A percentile compares a stretch with the other conserved stretches of the same genome.
phyloP scores from a whole-genome alignment of 305 asterid genomes.

The Fraxinus sp. region DNA sequence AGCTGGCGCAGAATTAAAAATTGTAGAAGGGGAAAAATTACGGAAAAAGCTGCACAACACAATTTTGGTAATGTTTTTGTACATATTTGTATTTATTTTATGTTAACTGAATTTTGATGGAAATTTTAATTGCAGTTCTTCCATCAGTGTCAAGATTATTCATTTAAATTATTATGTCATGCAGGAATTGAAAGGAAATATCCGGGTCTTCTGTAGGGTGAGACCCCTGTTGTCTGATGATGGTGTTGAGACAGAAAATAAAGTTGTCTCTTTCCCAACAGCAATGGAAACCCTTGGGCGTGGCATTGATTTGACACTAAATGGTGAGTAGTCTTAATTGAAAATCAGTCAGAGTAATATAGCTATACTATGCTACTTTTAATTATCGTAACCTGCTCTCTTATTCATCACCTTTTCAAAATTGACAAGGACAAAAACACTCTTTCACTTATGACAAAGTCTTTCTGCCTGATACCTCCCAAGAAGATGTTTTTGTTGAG shows the following conservation, averaged over 20 bases:
- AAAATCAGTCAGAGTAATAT: constrained; percentile 5
- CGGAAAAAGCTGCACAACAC: constrained; percentile 89
- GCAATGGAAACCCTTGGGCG: constrained; percentile 73
- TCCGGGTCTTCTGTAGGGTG: constrained; percentile 92
- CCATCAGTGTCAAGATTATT: neutral
- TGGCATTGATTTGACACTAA: constrained; percentile 76
- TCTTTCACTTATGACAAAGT: constrained; percentile 92
- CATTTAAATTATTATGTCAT: constrained; percentile 22
- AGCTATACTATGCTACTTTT: neutral
- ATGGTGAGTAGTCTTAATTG: constrained; percentile 45
- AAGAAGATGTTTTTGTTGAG: constrained; percentile 87
- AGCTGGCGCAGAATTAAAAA: constrained; percentile 69
- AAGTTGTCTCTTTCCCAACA: constrained; percentile 73
- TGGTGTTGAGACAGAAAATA: constrained; percentile 53
- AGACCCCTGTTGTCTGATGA: constrained; percentile 78
- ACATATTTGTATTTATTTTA: neutral
- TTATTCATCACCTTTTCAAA: constrained; percentile 13
- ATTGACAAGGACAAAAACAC: constrained; percentile 66
- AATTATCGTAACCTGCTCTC: neutral
- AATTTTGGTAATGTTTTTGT: constrained; percentile 52
- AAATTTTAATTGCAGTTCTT: neutral
- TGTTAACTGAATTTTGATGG: neutral
- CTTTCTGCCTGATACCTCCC: constrained; percentile 73
- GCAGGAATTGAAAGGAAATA: constrained; percentile 97
- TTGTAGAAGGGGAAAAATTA: constrained; percentile 75